Percentiles rank a stretch among this genome's conserved stretches.
Evolutionary conservation across 176 grass and related monocot genomes (phyloP).

Genomic region (Stipa capillata): DNA sequence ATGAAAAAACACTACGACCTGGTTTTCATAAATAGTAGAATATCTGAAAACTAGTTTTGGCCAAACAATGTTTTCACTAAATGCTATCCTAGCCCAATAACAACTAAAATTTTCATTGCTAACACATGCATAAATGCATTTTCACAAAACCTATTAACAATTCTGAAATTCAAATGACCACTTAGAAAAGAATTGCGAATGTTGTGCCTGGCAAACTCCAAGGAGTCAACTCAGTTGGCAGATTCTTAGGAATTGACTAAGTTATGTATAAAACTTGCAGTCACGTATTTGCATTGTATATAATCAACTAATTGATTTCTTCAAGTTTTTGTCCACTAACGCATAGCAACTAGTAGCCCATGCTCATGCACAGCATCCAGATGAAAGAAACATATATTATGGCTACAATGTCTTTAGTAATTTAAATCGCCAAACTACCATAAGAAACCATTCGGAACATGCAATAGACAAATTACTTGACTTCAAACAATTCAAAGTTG

Average conservation of each 20-base stretch:
- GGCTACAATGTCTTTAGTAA: background rate
- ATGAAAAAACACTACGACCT: background rate
- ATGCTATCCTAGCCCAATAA: background rate
- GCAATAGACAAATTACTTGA: slow-evolving; percentile 1
- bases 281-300: background rate
- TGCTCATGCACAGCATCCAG: background rate
- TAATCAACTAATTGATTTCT: background rate
- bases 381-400: background rate
- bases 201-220: background rate
- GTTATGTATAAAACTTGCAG: background rate
- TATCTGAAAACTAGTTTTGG: background rate
- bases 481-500: slow-evolving; percentile 17
- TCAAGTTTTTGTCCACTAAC: background rate
- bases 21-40: background rate
- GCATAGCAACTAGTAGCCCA: background rate
- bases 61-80: background rate
- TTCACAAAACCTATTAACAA: background rate
- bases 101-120: background rate
- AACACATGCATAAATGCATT: background rate
- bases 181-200: background rate
- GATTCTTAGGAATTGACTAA: background rate
- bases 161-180: slow-evolving; percentile 1
- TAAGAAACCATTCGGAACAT: background rate
- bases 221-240: background rate
- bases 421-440: background rate